Base-by-base conservation (phyloP, 768 basidiomycete genomes). In the Amanita pseudoporphyria region DNA sequence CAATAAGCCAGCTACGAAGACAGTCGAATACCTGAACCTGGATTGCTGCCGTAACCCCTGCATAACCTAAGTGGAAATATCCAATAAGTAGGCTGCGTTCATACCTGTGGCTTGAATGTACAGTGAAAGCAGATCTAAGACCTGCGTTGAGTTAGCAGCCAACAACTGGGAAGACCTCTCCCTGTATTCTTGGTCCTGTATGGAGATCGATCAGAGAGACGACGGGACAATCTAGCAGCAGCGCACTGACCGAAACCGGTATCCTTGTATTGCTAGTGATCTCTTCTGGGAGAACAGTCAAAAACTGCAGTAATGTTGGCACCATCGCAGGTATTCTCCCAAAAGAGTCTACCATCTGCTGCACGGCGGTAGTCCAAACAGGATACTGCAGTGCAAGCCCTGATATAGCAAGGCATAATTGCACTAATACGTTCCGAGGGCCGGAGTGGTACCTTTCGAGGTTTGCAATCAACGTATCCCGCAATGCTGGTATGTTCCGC, bases 221-320 rank as follows among this genome's bases (percentile, higher is more conserved):
- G 12, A 38, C n/a, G 16, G 30, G 30, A 38, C 47, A 31, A 44
- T 13, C 21, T 9, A 33, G 49, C 14, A 28, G 47, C 21, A 2
- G 43, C 44, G 37, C 33, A 75, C 92, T 60, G 57, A 95, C 94
- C 44, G 88, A 85, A 36, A 96, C 67, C 0, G 91, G 90, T 57
- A 97, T 90, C 69, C 78, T 86, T 9, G 83, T 78, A 64, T 98
- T 98, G 42, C 76, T 75, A 45, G 73, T 75, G 36, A 90, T 62
- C 67, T 98, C 96, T 65, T 98, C 94, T 6, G 95, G 94, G 26
- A 98, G 74, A 19, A 93, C 69, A 2, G 88, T 87, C 61, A 99
- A 63, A 65, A 98, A 98, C 61, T 94, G 85, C 51, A 99, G 66
- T 53, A 99, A 65, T 4, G 82, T 79, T 0, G 84, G 82, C 3